These are phyloP conservation scores for Mycotypha africana DNA, from an alignment of 371 early-diverging fungal species.

Conservation along the genomic window DNA sequence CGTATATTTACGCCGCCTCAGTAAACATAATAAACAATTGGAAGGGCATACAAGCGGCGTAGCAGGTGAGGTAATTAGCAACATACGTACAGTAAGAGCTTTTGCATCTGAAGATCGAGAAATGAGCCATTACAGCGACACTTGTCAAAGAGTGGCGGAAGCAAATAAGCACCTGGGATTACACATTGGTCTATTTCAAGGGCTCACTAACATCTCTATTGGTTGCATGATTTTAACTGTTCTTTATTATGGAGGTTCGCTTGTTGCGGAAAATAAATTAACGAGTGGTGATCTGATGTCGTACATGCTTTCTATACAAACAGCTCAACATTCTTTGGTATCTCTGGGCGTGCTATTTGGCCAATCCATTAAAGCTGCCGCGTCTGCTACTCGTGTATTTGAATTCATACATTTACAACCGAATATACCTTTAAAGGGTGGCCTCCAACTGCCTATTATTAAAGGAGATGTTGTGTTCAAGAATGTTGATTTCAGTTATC, in stretches of 20 bases:
- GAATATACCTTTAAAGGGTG: conserved; percentile 44
- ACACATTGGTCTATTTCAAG: conserved; percentile 80
- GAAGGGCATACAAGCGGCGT: conserved; percentile 60
- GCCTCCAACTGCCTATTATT: conserved; percentile 23
- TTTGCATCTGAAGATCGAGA: conserved; percentile 71
- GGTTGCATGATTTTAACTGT: conserved; percentile 69
- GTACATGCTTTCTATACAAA: conserved; percentile 75
- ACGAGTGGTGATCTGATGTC: conserved; percentile 69
- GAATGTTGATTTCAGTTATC: conserved; percentile 65
- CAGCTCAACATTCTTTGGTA: conserved; percentile 68
- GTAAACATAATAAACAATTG: conserved; percentile 41
- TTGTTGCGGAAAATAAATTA: conserved; percentile 64
- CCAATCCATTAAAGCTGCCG: conserved; percentile 67
- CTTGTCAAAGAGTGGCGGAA: conserved; percentile 37
- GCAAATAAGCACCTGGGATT: conserved; percentile 55
- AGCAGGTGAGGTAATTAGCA: conserved; percentile 66
- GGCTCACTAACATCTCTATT: conserved; percentile 63
- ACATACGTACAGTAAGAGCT: conserved; percentile 72
- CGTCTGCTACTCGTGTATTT: conserved; percentile 63
- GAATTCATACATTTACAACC: conserved; percentile 57
- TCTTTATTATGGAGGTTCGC: conserved; percentile 68
- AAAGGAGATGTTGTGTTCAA: conserved; percentile 56
- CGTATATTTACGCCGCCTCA: conserved; percentile 58
- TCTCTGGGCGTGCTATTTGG: conserved; percentile 73
- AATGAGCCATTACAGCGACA: conserved; percentile 48